Conservation (phyloP, 2,329 filamentous ascomycete genomes). For the Fusarium transvaalense region DNA sequence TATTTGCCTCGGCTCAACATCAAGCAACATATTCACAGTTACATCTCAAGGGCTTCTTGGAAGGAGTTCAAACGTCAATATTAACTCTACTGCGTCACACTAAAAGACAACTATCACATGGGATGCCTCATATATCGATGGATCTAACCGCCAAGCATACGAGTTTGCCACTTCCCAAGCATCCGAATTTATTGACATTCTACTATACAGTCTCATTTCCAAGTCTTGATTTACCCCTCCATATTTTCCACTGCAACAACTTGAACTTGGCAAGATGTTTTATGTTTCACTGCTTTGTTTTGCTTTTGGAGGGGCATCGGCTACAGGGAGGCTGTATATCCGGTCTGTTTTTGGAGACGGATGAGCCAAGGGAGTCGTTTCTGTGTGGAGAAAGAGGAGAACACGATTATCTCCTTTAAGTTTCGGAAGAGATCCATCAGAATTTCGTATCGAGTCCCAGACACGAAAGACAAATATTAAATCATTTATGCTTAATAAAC, state of each 20-base stretch:
- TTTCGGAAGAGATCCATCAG: background rate
- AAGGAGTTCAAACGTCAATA: background rate
- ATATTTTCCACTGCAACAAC: too few species aligned
- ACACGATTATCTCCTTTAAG: background rate
- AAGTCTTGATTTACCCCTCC: background rate
- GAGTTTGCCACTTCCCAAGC: background rate
- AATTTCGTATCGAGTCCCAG: background rate
- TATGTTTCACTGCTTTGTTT: background rate
- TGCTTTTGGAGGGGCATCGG: background rate
- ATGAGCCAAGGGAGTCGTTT: background rate
- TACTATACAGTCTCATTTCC: background rate
- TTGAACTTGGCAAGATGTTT: background rate
- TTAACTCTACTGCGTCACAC: background rate
- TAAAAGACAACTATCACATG: background rate
- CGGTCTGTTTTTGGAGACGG: background rate
- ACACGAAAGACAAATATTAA: background rate
- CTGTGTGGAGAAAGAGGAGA: background rate
- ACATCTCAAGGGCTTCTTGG: too few species aligned
- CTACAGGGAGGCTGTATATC: too few species aligned
- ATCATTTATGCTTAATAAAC: background rate
- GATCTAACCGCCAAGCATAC: background rate
- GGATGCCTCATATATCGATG: background rate
- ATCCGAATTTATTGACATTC: background rate
- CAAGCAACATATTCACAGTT: too few species aligned
- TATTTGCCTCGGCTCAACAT: too few species aligned